Evolutionary conservation across 2,329 filamentous ascomycete species (phyloP).

Genomic region (Xylaria hypoxylon): DNA sequence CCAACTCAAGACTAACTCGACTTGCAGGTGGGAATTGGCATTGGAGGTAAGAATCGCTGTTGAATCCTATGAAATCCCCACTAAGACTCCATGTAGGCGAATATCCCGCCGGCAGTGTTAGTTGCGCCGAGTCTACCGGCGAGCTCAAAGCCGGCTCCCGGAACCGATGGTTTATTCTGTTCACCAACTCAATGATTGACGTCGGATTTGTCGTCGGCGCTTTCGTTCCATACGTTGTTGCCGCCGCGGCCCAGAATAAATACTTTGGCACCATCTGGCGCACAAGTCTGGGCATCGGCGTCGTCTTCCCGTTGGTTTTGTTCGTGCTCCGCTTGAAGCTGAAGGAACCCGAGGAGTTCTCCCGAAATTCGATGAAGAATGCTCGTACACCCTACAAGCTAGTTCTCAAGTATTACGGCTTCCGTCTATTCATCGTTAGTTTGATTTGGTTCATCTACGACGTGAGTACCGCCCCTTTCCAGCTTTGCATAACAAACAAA

Average conservation of each 20-base stretch:
- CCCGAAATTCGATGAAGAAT: conserved; percentile 73
- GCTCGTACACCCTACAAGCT: conserved; percentile 66
- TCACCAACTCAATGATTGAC: conserved; percentile 90
- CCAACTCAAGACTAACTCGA: conserved; percentile 27
- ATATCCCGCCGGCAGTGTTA: conserved; percentile 86
- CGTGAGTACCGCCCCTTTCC: conserved; percentile 53
- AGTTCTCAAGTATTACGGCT: conserved; percentile 76
- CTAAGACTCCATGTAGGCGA: conserved; percentile 61
- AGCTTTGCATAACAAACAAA: neutral
- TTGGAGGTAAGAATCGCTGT: conserved; percentile 67
- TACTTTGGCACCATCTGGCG: conserved; percentile 85
- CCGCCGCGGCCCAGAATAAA: conserved; percentile 66
- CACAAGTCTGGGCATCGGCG: conserved; percentile 80
- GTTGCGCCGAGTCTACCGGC: conserved; percentile 83
- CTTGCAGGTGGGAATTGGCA: conserved; percentile 73
- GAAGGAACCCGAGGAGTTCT: conserved; percentile 82
- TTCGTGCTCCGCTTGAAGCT: conserved; percentile 78
- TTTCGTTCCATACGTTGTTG: conserved; percentile 75
- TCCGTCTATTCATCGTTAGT: conserved; percentile 75
- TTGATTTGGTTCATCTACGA: conserved; percentile 89
- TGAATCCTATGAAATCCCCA: conserved; percentile 7
- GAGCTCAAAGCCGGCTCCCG: conserved; percentile 83
- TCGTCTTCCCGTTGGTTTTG: conserved; percentile 79
- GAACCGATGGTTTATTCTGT: conserved; percentile 92
- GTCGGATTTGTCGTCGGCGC: conserved; percentile 83